phyloP scores from a whole-genome alignment of 192 early-diverging fungal genomes.

The Umbelopsis vinacea region DNA sequence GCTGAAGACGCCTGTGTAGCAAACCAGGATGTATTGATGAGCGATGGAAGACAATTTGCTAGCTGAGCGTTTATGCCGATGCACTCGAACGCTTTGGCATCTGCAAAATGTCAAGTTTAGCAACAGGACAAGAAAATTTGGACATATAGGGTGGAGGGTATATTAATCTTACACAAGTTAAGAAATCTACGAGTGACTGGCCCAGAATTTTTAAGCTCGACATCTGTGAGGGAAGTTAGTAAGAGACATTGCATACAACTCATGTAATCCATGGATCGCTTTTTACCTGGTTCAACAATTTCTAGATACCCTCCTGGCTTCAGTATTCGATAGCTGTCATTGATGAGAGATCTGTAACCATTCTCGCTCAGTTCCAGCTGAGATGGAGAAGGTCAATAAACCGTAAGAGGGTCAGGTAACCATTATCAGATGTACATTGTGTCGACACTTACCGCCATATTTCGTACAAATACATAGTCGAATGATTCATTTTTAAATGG shows the following conservation, averaged over 20 bases:
- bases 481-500: conserved; percentile 5
- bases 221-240: neutral
- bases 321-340: conserved; percentile 30
- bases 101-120: neutral
- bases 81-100: conserved; percentile 1
- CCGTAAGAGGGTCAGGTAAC: too few species aligned
- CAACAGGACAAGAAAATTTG: neutral
- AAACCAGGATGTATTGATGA: conserved; percentile 5
- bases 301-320: conserved; percentile 40
- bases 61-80: neutral
- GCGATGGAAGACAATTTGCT: neutral
- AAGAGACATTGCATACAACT: neutral
- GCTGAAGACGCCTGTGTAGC: conserved; percentile 2
- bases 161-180: neutral
- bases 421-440: neutral
- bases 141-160: neutral
- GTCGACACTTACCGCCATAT: neutral
- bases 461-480: conserved; percentile 15
- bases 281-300: conserved; percentile 33
- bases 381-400: neutral
- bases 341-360: neutral
- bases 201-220: conserved; percentile 5
- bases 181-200: conserved; percentile 3
- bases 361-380: neutral
- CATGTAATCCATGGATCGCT: neutral